Evolutionary conservation across 257 asterid genomes (phyloP).

Genomic region (Petunia secreta): DNA sequence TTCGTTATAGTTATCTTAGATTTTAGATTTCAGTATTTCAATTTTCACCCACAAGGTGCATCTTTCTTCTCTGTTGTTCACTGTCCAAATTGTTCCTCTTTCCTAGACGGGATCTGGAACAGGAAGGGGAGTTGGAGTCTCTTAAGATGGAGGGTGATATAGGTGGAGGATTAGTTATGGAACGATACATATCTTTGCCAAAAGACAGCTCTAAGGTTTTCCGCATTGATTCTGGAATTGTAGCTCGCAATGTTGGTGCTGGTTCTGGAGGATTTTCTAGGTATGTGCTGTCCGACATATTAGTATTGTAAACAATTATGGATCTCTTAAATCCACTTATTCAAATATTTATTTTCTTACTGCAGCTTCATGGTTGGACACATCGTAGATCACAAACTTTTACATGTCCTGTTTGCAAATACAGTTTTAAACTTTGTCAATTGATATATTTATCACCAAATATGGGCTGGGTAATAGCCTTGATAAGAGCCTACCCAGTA

Average conservation of each 20-base stretch:
- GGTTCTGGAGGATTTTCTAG: slow-evolving; percentile 99
- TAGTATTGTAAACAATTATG: slow-evolving; percentile 2
- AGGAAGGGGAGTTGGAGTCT: slow-evolving; percentile 78
- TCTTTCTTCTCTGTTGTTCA: not conserved
- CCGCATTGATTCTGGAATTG: slow-evolving; percentile 69
- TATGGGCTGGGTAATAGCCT: not conserved
- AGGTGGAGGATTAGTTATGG: slow-evolving; percentile 83
- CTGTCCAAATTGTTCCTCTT: slow-evolving; percentile 18
- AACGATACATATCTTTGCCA: slow-evolving; percentile 62
- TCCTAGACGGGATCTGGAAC: slow-evolving; percentile 72
- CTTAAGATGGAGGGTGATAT: slow-evolving; percentile 83
- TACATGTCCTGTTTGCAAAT: not conserved
- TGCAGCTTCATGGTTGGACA: not conserved
- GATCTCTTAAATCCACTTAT: not conserved
- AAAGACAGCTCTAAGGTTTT: slow-evolving; percentile 59
- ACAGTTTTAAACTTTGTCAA: not conserved
- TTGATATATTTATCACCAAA: not conserved
- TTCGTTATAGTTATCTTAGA: not conserved
- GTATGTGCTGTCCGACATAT: slow-evolving; percentile 39
- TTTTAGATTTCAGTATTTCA: not conserved
- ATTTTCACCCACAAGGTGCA: not conserved
- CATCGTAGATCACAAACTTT: not conserved
- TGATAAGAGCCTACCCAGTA: not conserved
- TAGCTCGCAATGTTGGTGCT: slow-evolving; percentile 84
- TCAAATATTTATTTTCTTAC: not conserved